A percentile compares a stretch with the other conserved stretches of the same genome.
These are phyloP conservation scores for Scedosporium dehoogii DNA, from an alignment of 2,329 filamentous ascomycete genomes.

Conservation along the genomic window DNA sequence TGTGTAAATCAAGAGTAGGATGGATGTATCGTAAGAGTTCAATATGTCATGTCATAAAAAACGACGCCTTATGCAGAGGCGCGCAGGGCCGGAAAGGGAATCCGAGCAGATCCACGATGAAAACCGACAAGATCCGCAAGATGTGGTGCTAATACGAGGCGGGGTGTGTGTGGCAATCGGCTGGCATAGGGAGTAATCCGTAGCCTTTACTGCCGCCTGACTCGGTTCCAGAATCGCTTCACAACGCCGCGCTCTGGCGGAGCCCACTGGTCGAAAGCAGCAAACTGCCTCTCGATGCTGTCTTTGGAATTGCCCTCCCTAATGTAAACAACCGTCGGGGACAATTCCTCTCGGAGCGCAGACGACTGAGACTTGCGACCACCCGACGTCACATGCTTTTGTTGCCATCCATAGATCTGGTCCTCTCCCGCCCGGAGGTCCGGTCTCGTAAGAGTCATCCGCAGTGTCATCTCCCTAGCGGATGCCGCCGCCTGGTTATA, in stretches of 20 bases:
- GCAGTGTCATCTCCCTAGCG: constrained; percentile 82
- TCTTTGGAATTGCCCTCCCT: constrained; percentile 34
- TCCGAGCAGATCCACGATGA: neutral
- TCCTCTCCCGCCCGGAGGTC: constrained; percentile 72
- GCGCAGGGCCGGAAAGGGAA: neutral
- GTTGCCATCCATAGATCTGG: constrained; percentile 61
- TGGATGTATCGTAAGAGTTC: neutral
- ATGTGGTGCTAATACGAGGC: too few species aligned
- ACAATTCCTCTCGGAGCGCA: constrained; percentile 14
- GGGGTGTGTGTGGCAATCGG: neutral
- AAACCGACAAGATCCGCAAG: neutral
- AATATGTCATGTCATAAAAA: neutral
- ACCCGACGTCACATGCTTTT: constrained; percentile 18
- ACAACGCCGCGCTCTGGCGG: constrained; percentile 38
- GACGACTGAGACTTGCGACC: constrained; percentile 40
- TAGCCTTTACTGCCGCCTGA: constrained; percentile 33
- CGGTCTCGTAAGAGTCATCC: constrained; percentile 87
- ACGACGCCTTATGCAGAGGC: neutral
- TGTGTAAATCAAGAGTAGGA: neutral
- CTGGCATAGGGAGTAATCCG: too few species aligned
- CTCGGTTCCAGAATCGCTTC: constrained; percentile 55
- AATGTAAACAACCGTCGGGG: constrained; percentile 19
- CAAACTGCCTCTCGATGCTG: constrained; percentile 43
- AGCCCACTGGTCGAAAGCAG: constrained; percentile 42
- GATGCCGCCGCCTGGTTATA: constrained; percentile 43